Evolutionary conservation across 805 yeast species (phyloP), one percentile per base, ranked within the genome.

Genomic region (Barnettozyma pratensis): DNA sequence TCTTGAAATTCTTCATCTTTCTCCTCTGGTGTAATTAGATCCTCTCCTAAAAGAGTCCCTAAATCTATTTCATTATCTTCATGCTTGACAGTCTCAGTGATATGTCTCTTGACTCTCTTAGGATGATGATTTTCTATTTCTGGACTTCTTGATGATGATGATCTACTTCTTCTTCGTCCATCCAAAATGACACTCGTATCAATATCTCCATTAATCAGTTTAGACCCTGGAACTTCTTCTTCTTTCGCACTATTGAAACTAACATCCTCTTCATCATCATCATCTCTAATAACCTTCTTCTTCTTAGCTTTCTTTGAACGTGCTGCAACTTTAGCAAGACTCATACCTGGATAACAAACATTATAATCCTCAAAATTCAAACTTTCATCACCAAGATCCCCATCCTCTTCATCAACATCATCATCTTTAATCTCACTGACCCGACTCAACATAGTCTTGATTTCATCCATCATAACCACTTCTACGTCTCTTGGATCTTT

Each of bases 401-500:
- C 49, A 11, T 55, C 57, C 28, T 44, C 56, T 19, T 63, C 65
- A 1, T 65, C 59, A n/a, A 49, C 53, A 9, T 52, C 51, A 19
- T 52, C 42, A 37, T 56, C 54, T 5, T 61, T 8, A 8, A 31
- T 31, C 3, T 31, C 34, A 8, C 11, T 3, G 8, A 31, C 11
- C 8, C 34, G 11, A 8, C 34, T 8, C 11, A 11, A 31, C 34
- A 31, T 31, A 11, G 8, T 55, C 25, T 63, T 70, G 8, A 82
- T 69, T 48, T 75, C 80, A 45, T 75, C 77, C 41, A 69, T 54
- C 0, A 82, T 77, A 51, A 79, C 82, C 19, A 70, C 75, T 54
- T 83, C 89, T 54, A 81, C 68, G 27, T 79, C 71, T 53, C 81
- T 70, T 5, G 82, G 75, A 59, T 85, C 89, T 43, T 74, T 76